These are phyloP conservation scores for Didymella lethalis DNA, from an alignment of 2,329 filamentous ascomycete genomes.

Conservation along the genomic window DNA sequence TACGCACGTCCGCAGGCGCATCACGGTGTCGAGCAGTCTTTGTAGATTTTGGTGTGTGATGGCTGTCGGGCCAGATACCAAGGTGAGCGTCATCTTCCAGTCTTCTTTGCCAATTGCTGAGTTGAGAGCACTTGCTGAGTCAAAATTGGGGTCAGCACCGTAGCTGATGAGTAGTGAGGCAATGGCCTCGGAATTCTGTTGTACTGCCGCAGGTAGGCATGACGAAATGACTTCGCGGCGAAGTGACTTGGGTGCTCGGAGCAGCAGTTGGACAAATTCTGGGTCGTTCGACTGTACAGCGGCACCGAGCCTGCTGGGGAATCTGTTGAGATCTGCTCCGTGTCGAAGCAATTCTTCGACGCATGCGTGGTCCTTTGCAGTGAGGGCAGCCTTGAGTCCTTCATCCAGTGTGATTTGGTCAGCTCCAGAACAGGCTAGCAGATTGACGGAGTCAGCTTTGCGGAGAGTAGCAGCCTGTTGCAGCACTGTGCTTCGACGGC, in stretches of 20 bases:
- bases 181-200: constrained; percentile 40
- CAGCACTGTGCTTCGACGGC: constrained; percentile 47
- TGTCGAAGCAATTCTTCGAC: constrained; percentile 46
- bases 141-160: constrained; percentile 49
- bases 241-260: constrained; percentile 45
- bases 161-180: constrained; percentile 44
- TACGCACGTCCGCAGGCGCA: constrained; percentile 39
- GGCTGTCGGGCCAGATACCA: constrained; percentile 40
- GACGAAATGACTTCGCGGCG: constrained; percentile 44
- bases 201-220: constrained; percentile 43
- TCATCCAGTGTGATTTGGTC: constrained; percentile 48
- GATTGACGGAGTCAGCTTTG: constrained; percentile 40
- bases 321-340: constrained; percentile 45
- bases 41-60: constrained; percentile 38
- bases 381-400: constrained; percentile 44
- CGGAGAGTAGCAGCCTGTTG: constrained; percentile 46
- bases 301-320: constrained; percentile 42
- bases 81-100: constrained; percentile 39
- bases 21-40: constrained; percentile 38
- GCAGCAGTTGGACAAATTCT: constrained; percentile 40
- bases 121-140: constrained; percentile 43
- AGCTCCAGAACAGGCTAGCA: constrained; percentile 46
- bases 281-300: constrained; percentile 44
- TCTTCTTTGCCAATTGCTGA: constrained; percentile 43
- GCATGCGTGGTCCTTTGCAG: constrained; percentile 44